Evolutionary conservation across 805 yeast species (phyloP), one percentile per base, ranked within the genome.

Genomic region (Metschnikowia chrysomelidarum): DNA sequence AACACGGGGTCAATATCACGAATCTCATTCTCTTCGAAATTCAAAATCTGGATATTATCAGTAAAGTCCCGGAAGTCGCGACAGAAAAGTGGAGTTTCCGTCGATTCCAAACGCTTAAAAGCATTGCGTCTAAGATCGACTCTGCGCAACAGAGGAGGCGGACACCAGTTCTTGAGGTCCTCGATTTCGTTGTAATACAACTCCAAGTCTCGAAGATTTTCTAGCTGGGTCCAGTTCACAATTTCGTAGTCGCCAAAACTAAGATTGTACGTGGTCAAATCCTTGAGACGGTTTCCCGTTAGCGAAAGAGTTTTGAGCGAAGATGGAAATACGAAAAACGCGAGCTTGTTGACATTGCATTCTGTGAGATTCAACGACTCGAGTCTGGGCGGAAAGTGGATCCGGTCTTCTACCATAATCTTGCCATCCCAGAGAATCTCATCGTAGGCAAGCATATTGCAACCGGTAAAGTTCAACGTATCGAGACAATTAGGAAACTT

Each of bases 401-500:
- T 40, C 13, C 60, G 44, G 11, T 32, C 25, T 8, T 40, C 41
- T 9, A 46, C 23, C 4, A 36, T 34, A 5, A 37, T 16, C 17
- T 11, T 12, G 3, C 33, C 19, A 13, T 9, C 12, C 9, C 9
- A 10, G 14, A 30, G 19, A 9, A 15, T 27, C 4, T 34, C 44
- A 7, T 34, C 34, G 26, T 34, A 46, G 2, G 30, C 13, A 15
- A 50, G 28, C 14, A 21, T 24, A 18, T 34, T 30, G 30, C 57
- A 53, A 16, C 51, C 46, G 16, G 48, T 43, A n/a, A 59, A 27
- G 18, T 55, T 46, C 19, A 59, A 38, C 11, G 42, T 34, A 11
- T 41, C 44, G 29, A 64, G 43, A 17, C 38, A 40, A n/a, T 39
- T 34, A 3, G 70, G 69, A 30, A 65, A 63, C 21, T 44, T 34